phyloP scores from a whole-genome alignment of 139 green algal species.

The Dunaliella sp. region DNA sequence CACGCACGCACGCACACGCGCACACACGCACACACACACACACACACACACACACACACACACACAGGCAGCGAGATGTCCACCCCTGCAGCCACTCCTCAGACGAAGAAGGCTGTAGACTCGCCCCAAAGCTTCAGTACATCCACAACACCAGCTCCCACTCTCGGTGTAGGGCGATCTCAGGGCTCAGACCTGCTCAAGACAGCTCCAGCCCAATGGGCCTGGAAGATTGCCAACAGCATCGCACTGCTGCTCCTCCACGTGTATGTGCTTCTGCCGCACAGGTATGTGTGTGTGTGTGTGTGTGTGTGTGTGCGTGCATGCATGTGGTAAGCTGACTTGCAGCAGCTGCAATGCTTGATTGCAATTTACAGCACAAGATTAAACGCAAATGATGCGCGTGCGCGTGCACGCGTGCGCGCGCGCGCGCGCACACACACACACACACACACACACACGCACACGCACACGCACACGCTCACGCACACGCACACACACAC shows the following conservation, averaged over 20 bases:
- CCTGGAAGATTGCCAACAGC: not conserved
- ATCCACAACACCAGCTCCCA: too few species aligned
- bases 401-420: too few species aligned
- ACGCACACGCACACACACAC: too few species aligned
- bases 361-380: too few species aligned
- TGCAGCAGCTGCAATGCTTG: not conserved
- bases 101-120: not conserved
- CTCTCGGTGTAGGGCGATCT: too few species aligned
- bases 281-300: not conserved
- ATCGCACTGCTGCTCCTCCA: not conserved
- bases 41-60: too few species aligned
- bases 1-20: too few species aligned
- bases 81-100: not conserved
- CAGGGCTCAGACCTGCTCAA: too few species aligned
- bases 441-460: not conserved
- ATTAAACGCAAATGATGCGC: too few species aligned
- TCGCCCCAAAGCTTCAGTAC: not conserved
- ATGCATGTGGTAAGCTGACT: not conserved
- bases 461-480: not conserved
- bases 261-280: not conserved
- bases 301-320: not conserved
- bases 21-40: too few species aligned
- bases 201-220: not conserved
- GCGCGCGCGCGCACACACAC: too few species aligned
- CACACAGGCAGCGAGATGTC: too few species aligned